Evolutionary conservation across 2,329 filamentous ascomycete genomes (phyloP).

Genomic region (Penicillium thymicola): DNA sequence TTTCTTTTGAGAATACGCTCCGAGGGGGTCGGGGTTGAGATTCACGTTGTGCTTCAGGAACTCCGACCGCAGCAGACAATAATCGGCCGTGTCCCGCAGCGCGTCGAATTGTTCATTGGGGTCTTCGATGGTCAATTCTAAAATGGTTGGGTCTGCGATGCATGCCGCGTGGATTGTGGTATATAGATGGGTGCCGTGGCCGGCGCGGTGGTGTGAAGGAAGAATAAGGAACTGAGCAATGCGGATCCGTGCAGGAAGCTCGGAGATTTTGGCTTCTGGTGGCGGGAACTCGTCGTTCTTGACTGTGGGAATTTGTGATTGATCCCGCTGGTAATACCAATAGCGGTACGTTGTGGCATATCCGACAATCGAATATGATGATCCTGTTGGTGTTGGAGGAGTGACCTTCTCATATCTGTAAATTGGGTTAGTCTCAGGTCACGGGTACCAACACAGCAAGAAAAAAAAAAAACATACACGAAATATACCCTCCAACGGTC

Average conservation of each 20-base stretch:
- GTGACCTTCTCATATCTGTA: slow-evolving; percentile 54
- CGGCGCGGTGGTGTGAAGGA: slow-evolving; percentile 77
- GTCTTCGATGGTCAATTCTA: slow-evolving; percentile 89
- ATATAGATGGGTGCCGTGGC: slow-evolving; percentile 79
- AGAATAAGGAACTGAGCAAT: slow-evolving; percentile 93
- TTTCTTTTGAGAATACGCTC: slow-evolving; percentile 33
- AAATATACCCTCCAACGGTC: slow-evolving; percentile 92
- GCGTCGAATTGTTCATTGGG: slow-evolving; percentile 71
- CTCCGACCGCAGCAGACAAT: slow-evolving; percentile 53
- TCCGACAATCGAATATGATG: slow-evolving; percentile 77
- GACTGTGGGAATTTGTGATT: slow-evolving; percentile 38
- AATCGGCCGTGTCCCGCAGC: slow-evolving; percentile 61
- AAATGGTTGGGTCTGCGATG: slow-evolving; percentile 63
- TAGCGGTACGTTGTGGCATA: slow-evolving; percentile 90
- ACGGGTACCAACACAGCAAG: neutral
- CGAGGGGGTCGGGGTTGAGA: slow-evolving; percentile 46
- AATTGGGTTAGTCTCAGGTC: slow-evolving; percentile 17
- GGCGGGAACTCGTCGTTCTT: slow-evolving; percentile 45
- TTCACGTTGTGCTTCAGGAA: slow-evolving; percentile 48
- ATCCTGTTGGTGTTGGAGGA: slow-evolving; percentile 45
- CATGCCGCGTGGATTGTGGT: slow-evolving; percentile 71
- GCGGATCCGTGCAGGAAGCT: slow-evolving; percentile 72
- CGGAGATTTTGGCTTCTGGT: slow-evolving; percentile 49
- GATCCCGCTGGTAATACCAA: slow-evolving; percentile 54
- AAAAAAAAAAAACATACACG: slow-evolving; percentile 51